These are phyloP conservation scores for Plasmodium inui DNA, from an alignment of 169 alveolate species.

Conservation along the genomic window DNA sequence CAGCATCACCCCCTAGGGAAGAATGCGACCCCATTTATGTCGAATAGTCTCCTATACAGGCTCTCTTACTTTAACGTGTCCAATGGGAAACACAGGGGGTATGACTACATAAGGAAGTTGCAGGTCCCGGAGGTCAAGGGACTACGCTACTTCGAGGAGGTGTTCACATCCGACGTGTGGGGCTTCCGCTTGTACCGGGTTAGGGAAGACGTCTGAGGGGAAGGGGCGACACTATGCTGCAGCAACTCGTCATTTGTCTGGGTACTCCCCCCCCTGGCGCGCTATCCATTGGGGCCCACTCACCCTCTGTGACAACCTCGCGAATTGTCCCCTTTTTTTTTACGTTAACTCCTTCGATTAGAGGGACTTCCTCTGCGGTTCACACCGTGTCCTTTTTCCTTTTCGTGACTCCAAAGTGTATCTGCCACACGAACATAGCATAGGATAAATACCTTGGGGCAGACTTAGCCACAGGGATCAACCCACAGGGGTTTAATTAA, in stretches of 20 bases:
- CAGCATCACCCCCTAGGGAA: conserved; percentile 90
- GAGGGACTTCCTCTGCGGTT: too few relatives aligned
- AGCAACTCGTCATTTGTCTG: too few relatives aligned
- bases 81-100: conserved; percentile 91
- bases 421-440: neutral
- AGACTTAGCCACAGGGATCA: too few relatives aligned
- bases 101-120: conserved; percentile 92
- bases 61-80: conserved; percentile 94
- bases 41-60: conserved; percentile 93
- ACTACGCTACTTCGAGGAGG: conserved; percentile 95
- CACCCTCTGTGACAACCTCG: neutral
- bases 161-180: conserved; percentile 96
- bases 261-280: too few relatives aligned
- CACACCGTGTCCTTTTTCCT: neutral
- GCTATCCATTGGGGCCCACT: too few relatives aligned
- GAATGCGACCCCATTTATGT: conserved; percentile 93
- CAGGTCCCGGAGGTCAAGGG: conserved; percentile 84
- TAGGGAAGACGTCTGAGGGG: conserved; percentile 39
- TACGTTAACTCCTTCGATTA: too few relatives aligned
- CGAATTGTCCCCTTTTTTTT: neutral
- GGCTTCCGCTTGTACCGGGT: conserved; percentile 96
- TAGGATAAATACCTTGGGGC: neutral
- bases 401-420: neutral
- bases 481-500: neutral
- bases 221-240: neutral